Percentiles rank a stretch among this genome's conserved stretches.
These are phyloP conservation scores for Coffea eugenioides DNA, from an alignment of 257 asterid genomes.

Conservation along the genomic window DNA sequence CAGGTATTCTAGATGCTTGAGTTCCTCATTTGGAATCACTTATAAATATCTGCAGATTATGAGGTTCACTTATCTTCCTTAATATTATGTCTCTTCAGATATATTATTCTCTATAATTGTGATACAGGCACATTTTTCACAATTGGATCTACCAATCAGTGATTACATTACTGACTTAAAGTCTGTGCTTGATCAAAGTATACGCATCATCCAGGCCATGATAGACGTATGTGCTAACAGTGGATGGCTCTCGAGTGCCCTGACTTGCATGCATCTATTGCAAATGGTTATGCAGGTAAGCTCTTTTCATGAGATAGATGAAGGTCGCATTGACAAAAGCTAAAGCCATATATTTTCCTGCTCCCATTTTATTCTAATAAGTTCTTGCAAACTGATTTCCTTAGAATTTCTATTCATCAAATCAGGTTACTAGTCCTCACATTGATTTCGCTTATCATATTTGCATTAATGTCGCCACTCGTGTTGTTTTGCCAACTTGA, in stretches of 20 bases:
- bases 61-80: background rate
- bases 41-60: background rate
- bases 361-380: background rate
- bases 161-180: conserved; percentile 93
- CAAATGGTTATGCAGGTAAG: conserved; percentile 99
- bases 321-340: background rate
- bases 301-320: conserved; percentile 7
- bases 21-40: conserved; percentile 2
- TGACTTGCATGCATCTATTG: conserved; percentile 85
- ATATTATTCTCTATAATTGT: background rate
- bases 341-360: background rate
- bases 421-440: background rate
- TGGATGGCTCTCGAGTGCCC: conserved; percentile 93
- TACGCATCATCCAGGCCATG: conserved; percentile 97
- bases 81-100: background rate
- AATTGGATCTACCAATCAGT: conserved; percentile 75
- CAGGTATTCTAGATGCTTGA: conserved; percentile 55
- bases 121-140: conserved; percentile 87
- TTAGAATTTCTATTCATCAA: background rate
- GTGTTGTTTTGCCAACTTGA: too few species aligned
- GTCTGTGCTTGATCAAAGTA: conserved; percentile 95
- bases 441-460: background rate
- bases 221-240: conserved; percentile 97
- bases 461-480: background rate
- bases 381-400: background rate